Percentiles rank a stretch among this genome's conserved stretches.
Conservation (phyloP, 768 basidiomycete genomes). For the Boletus coccyginus region DNA sequence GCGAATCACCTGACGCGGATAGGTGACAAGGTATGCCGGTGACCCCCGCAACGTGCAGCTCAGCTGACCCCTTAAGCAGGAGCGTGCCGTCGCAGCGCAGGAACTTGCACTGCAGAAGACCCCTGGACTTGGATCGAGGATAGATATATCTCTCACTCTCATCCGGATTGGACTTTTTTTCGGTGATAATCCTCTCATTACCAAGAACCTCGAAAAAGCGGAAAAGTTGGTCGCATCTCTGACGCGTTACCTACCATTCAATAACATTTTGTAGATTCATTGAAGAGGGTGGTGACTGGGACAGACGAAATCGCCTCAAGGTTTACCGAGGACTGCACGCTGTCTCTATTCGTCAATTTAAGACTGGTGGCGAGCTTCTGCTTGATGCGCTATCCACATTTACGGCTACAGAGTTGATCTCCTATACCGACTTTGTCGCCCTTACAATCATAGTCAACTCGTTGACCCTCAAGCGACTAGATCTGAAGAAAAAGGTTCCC, state of each 20-base stretch:
- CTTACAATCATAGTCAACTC: conserved; percentile 80
- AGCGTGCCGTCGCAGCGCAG: conserved; percentile 77
- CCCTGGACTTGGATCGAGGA: conserved; percentile 87
- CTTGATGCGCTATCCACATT: conserved; percentile 93
- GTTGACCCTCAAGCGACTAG: conserved; percentile 74
- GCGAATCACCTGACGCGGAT: conserved; percentile 87
- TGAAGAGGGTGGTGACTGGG: conserved; percentile 98
- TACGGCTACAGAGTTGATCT: conserved; percentile 85
- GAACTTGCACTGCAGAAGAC: conserved; percentile 87
- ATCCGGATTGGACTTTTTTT: conserved; percentile 92
- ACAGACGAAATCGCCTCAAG: conserved; percentile 92
- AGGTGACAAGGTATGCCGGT: conserved; percentile 63
- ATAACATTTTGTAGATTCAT: conserved; percentile 55
- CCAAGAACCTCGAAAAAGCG: conserved; percentile 69
- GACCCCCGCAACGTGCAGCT: neutral
- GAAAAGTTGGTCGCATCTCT: conserved; percentile 58
- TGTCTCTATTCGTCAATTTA: conserved; percentile 87
- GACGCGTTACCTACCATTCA: neutral
- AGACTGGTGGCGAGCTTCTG: conserved; percentile 78
- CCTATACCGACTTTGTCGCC: conserved; percentile 88
- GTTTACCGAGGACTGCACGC: conserved; percentile 89
- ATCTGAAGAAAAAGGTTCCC: conserved; percentile 85
- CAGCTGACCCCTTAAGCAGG: conserved; percentile 42
- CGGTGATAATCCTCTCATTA: conserved; percentile 70
- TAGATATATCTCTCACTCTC: conserved; percentile 88